Base-by-base conservation (phyloP, 371 early-diverging fungal genomes). In the Smittium mucronatum region DNA sequence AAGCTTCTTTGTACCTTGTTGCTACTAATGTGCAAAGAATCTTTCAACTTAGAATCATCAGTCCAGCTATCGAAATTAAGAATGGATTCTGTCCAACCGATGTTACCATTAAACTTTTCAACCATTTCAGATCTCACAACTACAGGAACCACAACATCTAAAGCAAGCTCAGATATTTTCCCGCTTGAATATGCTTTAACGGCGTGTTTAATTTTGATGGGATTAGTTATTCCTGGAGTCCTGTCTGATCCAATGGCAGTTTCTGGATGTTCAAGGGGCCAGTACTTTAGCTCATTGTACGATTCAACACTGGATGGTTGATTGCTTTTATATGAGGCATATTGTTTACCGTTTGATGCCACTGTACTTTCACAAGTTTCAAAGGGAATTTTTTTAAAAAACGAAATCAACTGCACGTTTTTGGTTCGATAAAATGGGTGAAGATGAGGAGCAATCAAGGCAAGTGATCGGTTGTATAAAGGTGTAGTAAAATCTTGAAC, bases 371-470 rank as follows among this genome's bases (percentile, higher is more conserved):
- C 78, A 73, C 76, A 75, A 69, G 81, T 15, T 36, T 70, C 73
- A 31, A 71, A 70, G 25, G 72, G 73, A 47, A 47, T 47, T 47
- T 47, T 47, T 47, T 47, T 47, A 57, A 79, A 74, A 73, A 75
- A 79, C 57, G 76, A 63, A 30, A 70, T 70, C 71, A 85, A 83
- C 58, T 81, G 78, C 30, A 90, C 83, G 63, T 86, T 85, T 71
- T 89, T 88, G 67, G 81, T 82, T 59, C 81, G 78, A 70, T 83
- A 88, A 70, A 86, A 88, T 25, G 83, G 77, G 69, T 88, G 86
- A 31, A 91, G 74, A 17, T 83, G 82, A 31, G 81, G 81, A n/a
- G 88, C 83, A 60, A 87, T 74, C 65, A 86, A 70, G 2, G 83
- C 80, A 64, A 87, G 74, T 63, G 87, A 75, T 36, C 82, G 81